These are phyloP conservation scores for Psophocarpus tetragonolobus DNA, from an alignment of 306 rosid species.

Conservation along the genomic window DNA sequence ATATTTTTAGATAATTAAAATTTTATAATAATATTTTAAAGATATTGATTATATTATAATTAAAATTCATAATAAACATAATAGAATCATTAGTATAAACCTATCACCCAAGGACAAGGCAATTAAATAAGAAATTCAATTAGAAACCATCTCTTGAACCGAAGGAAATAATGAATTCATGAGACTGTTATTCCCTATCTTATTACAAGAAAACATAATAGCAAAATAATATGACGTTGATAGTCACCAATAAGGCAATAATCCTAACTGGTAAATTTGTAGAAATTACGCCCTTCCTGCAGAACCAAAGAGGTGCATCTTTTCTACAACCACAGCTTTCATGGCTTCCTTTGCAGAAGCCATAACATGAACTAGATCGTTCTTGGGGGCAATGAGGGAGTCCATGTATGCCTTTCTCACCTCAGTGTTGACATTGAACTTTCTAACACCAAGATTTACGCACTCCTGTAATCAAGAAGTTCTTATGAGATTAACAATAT, in stretches of 20 bases:
- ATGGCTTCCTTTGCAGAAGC: constrained; percentile 86
- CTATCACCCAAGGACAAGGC: neutral
- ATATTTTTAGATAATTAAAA: no score
- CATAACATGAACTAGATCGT: constrained; percentile 85
- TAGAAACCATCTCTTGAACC: neutral
- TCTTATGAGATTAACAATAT: constrained; percentile 19
- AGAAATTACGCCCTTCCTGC: constrained; percentile 73
- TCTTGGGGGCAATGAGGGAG: constrained; percentile 63
- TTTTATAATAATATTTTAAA: no score
- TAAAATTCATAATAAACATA: no score
- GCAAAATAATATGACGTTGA: constrained; percentile 12
- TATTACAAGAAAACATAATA: neutral
- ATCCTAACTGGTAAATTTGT: constrained; percentile 19
- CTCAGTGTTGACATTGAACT: constrained; percentile 96
- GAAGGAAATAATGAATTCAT: neutral
- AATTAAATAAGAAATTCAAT: neutral
- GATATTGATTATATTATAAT: no score
- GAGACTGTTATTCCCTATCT: neutral
- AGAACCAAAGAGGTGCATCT: constrained; percentile 93
- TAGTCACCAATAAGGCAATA: constrained; percentile 16
- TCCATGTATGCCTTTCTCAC: constrained; percentile 96
- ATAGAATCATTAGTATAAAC: neutral
- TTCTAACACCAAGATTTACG: constrained; percentile 75
- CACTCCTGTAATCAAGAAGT: constrained; percentile 63
- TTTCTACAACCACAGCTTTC: constrained; percentile 87